Percentiles rank a stretch among this genome's conserved stretches.
These are phyloP conservation scores for Secale cereale DNA, from an alignment of 176 grass and related monocot species.

Conservation along the genomic window DNA sequence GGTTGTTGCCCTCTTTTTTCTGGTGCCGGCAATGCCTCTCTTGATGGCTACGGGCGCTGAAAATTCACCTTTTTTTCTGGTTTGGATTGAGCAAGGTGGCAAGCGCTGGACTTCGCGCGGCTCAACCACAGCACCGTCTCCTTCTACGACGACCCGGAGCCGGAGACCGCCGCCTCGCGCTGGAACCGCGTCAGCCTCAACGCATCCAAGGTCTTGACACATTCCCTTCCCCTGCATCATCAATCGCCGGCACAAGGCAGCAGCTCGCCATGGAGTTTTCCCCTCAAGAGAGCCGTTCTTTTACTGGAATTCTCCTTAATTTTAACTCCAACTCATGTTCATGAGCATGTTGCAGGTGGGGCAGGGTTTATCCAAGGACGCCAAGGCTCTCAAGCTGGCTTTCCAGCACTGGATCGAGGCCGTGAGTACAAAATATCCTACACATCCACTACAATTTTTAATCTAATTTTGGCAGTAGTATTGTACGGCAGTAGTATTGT, in stretches of 20 bases:
- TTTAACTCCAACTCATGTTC: background rate
- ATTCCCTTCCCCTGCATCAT: background rate
- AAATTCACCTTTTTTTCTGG: background rate
- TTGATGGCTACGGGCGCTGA: background rate
- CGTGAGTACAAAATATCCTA: conserved; percentile 44
- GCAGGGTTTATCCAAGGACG: conserved; percentile 73
- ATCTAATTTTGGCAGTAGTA: background rate
- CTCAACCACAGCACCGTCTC: conserved; percentile 74
- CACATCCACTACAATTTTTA: background rate
- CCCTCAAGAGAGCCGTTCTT: background rate
- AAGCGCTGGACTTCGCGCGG: conserved; percentile 62
- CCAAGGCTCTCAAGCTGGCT: conserved; percentile 69
- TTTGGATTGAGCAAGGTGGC: conserved; percentile 58
- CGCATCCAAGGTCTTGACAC: conserved; percentile 61
- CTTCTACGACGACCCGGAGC: conserved; percentile 72
- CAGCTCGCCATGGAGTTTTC: background rate
- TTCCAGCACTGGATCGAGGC: conserved; percentile 99
- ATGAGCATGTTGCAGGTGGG: conserved; percentile 53
- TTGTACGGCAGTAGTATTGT: no score
- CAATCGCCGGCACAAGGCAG: background rate
- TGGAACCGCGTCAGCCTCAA: conserved; percentile 85
- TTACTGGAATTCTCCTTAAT: background rate
- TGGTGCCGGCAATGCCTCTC: background rate
- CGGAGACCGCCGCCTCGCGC: conserved; percentile 71
- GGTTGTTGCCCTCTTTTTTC: background rate